A percentile compares a stretch with the other conserved stretches of the same genome.
Evolutionary conservation across 441 rosid genomes (phyloP).

Genomic region (Gossypium aridum): DNA sequence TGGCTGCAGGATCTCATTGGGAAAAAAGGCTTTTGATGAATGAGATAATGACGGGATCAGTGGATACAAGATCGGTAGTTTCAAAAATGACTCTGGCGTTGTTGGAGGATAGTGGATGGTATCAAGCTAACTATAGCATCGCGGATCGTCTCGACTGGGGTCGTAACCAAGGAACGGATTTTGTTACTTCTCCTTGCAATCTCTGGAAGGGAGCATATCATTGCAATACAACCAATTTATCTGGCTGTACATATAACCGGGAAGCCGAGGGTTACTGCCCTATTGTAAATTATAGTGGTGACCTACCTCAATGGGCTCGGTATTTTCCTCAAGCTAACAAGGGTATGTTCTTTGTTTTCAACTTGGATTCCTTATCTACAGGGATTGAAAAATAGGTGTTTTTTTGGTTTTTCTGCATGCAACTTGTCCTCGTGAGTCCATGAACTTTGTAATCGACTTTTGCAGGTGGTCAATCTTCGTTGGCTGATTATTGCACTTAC

Average conservation of each 20-base stretch:
- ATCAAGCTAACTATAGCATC: conserved; percentile 96
- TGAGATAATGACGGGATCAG: conserved; percentile 99
- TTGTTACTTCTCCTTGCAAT: conserved; percentile 89
- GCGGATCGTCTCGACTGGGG: conserved; percentile 99
- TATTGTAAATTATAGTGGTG: conserved; percentile 85
- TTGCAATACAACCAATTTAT: conserved; percentile 87
- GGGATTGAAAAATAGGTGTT: background rate
- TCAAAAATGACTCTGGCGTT: conserved; percentile 97
- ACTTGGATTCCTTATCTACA: background rate
- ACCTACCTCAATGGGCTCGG: conserved; percentile 96
- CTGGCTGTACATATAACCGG: conserved; percentile 98
- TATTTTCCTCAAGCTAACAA: conserved; percentile 97
- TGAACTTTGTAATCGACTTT: conserved; percentile 11
- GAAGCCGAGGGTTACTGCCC: conserved; percentile 99
- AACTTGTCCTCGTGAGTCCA: background rate
- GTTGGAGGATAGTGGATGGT: conserved; percentile 99
- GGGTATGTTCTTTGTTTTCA: conserved; percentile 36
- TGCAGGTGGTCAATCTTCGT: conserved; percentile 96
- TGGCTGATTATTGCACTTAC: conserved; percentile 97
- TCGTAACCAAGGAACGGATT: conserved; percentile 85
- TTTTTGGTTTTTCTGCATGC: background rate
- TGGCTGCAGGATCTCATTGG: conserved; percentile 90
- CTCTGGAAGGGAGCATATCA: conserved; percentile 95
- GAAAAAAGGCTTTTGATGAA: conserved; percentile 98
- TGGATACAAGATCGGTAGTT: conserved; percentile 96